Evolutionary conservation across 306 rosid genomes (phyloP).

Genomic region (Ceratonia siliqua): DNA sequence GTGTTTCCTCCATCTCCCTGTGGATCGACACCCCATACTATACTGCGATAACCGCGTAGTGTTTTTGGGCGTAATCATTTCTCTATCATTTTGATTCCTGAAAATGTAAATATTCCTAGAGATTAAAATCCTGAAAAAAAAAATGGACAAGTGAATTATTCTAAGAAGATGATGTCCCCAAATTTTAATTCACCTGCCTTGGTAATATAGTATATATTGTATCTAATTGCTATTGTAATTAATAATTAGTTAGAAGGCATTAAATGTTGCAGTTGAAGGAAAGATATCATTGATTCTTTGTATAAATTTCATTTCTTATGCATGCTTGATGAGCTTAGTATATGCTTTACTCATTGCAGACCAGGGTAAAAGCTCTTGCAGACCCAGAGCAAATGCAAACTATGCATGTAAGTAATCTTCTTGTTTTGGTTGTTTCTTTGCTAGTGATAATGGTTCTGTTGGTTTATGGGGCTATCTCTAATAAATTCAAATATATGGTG

Average conservation of each 20-base stretch:
- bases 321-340: not conserved
- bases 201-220: not conserved
- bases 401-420: conserved; percentile 51
- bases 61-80: too few species aligned
- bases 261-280: not conserved
- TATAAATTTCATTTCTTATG: not conserved
- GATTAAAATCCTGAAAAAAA: not conserved
- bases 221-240: not conserved
- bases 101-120: not conserved
- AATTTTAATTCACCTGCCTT: not conserved
- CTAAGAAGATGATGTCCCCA: not conserved
- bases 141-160: not conserved
- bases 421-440: conserved; percentile 17
- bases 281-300: not conserved
- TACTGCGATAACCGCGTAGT: too few species aligned
- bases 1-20: too few species aligned
- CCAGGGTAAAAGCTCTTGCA: conserved; percentile 66
- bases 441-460: not conserved
- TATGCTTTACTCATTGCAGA: conserved; percentile 42
- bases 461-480: not conserved
- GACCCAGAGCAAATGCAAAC: conserved; percentile 72
- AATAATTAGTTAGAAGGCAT: not conserved
- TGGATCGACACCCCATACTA: too few species aligned
- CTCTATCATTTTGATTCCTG: not conserved
- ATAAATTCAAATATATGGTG: not conserved